Conservation (phyloP, 2,329 filamentous ascomycete species). For the Uncinocarpus reesii region DNA sequence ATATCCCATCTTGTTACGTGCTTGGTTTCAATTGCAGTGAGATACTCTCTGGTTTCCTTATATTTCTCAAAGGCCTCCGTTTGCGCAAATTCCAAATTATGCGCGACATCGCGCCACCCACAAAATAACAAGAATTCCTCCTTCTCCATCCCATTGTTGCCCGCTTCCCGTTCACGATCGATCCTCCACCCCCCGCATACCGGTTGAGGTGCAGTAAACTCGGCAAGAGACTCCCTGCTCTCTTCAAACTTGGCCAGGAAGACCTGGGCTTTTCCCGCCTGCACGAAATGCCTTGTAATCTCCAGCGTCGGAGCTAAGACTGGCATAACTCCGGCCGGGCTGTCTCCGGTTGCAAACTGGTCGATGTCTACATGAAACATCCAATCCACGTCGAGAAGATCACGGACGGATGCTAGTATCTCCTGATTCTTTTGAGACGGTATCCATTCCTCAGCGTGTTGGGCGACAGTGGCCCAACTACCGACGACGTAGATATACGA, state of each 20-base stretch:
- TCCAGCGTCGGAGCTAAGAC: slow-evolving; percentile 25
- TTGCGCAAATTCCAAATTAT: slow-evolving; percentile 29
- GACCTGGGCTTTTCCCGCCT: slow-evolving; percentile 15
- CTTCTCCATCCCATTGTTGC: slow-evolving; percentile 14
- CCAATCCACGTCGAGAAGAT: slow-evolving; percentile 34
- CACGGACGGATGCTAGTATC: slow-evolving; percentile 29
- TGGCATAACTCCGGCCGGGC: slow-evolving; percentile 20
- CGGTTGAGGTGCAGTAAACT: slow-evolving; percentile 17
- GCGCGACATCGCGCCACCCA: slow-evolving; percentile 30
- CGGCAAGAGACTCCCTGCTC: slow-evolving; percentile 22
- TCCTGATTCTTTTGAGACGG: slow-evolving; percentile 35
- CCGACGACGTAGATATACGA: slow-evolving; percentile 37
- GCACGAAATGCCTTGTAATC: slow-evolving; percentile 29
- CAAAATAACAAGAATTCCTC: slow-evolving; percentile 38
- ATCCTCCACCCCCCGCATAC: slow-evolving; percentile 34
- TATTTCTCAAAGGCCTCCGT: slow-evolving; percentile 27
- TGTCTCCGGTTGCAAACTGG: slow-evolving; percentile 17
- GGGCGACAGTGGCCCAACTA: slow-evolving; percentile 36
- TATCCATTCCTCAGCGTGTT: slow-evolving; percentile 38
- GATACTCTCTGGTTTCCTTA: slow-evolving; percentile 18
- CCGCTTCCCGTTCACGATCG: slow-evolving; percentile 23
- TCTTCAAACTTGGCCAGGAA: slow-evolving; percentile 25
- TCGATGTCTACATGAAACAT: slow-evolving; percentile 37
- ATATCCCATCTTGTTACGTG: slow-evolving; percentile 13
- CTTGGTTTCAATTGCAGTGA: slow-evolving; percentile 23